phyloP scores from a whole-genome alignment of 805 yeast species.

The Saturnispora hagleri region DNA sequence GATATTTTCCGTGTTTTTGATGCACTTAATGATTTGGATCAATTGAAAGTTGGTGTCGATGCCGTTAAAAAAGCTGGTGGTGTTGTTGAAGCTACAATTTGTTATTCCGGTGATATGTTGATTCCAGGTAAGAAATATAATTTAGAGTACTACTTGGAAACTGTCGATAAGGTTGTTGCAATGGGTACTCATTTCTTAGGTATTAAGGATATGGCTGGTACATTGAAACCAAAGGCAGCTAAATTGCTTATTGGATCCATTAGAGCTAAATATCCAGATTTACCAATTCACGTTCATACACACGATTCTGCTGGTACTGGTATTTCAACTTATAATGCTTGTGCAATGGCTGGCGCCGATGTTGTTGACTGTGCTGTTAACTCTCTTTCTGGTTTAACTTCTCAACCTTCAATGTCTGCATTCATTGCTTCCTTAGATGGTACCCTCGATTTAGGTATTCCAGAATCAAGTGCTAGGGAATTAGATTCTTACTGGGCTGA shows the following conservation, averaged over 20 bases:
- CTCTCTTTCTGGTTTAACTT: slow-evolving; percentile 97
- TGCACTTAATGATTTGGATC: slow-evolving; percentile 94
- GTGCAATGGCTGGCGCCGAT: slow-evolving; percentile 95
- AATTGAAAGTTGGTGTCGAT: slow-evolving; percentile 92
- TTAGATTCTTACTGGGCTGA: slow-evolving; percentile 97
- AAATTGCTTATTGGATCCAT: slow-evolving; percentile 66
- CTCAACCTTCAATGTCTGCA: slow-evolving; percentile 95
- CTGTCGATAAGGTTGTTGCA: slow-evolving; percentile 73
- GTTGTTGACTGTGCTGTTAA: slow-evolving; percentile 96
- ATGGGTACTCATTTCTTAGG: slow-evolving; percentile 97
- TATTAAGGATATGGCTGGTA: slow-evolving; percentile 99
- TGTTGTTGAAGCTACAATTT: slow-evolving; percentile 96
- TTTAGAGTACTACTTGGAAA: slow-evolving; percentile 74
- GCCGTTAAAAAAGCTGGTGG: slow-evolving; percentile 99
- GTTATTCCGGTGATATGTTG: slow-evolving; percentile 99
- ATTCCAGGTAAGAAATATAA: slow-evolving; percentile 93
- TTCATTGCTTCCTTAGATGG: slow-evolving; percentile 88
- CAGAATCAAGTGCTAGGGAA: slow-evolving; percentile 60
- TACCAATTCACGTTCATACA: slow-evolving; percentile 97
- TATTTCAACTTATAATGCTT: slow-evolving; percentile 91
- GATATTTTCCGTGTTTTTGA: slow-evolving; percentile 97
- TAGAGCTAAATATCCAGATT: slow-evolving; percentile 79
- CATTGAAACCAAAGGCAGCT: slow-evolving; percentile 93
- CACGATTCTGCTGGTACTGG: slow-evolving; percentile 99
- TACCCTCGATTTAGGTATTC: slow-evolving; percentile 64